Base-by-base conservation (phyloP, 768 basidiomycete species). In the Trametes gibbosa region DNA sequence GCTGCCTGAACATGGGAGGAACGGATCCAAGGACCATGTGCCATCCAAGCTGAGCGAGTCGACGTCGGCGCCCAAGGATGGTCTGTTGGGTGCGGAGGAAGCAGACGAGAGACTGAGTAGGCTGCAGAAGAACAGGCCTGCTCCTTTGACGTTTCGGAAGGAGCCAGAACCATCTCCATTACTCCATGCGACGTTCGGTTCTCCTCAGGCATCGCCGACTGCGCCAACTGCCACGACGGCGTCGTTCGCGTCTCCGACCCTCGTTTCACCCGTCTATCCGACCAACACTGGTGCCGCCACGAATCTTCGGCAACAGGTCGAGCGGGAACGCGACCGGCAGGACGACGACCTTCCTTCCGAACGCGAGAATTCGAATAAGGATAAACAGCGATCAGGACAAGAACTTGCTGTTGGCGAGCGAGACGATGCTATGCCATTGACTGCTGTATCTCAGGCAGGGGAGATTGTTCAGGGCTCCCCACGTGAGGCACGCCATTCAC, bases 391-490 rank as follows among this genome's bases (percentile, higher is more conserved):
- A 64, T 48, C 61, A 62, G 50, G 75, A 65, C 43, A 68, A 41
- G 65, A 74, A 19, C 77, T 82, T 51, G 77, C 80, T 0, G 71
- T 81, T 7, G 79, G 79, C 21, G 80, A 82, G 48, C 77, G 79
- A 13, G 79, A 81, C 39, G 47, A 62, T 3, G 21, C 12, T 17
- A 34, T 47, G 9, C 61, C 61, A 0, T 48, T 43, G 25, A 58
- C 56, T 4, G 61, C 61, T 7, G 48, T 62, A 7, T 62, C 61
- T 0, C 56, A 57, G n/a, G 52, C 56, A 0, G 61, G 51, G 3
- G 61, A 62, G 39, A 56, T 61, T 39, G 54, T 61, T 10, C 29
- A 53, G 16, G 53, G 29, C 6, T 29, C 25, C 13, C 23, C n/a
- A 5, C 24, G 52, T 5, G 53, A 49, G 40, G n/a, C 14, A 3